phyloP scores from a whole-genome alignment of 257 asterid species.

The Gentiana dahurica region DNA sequence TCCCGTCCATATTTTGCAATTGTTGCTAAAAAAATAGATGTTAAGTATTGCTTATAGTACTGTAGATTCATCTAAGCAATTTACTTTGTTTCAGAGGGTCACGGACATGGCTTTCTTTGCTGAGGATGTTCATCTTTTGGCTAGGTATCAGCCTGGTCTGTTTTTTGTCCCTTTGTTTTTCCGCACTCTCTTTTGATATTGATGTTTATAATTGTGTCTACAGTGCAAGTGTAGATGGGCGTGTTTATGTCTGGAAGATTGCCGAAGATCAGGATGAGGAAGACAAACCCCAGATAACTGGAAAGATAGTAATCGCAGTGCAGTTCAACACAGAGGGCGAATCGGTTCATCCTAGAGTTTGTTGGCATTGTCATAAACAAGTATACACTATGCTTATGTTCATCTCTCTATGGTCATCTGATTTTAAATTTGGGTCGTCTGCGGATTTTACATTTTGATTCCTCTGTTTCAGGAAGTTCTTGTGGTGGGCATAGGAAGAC shows the following conservation, averaged over 20 bases:
- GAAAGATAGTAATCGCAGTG: slow-evolving; percentile 62
- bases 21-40: too few species aligned
- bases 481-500: slow-evolving; percentile 80
- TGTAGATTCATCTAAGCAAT: slow-evolving; percentile 1
- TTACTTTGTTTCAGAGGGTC: slow-evolving; percentile 57
- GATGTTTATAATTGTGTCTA: slow-evolving; percentile 13
- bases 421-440: slow-evolving; percentile 1
- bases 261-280: slow-evolving; percentile 94
- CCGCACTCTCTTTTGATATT: slow-evolving; percentile 6
- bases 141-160: slow-evolving; percentile 45
- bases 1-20: too few species aligned
- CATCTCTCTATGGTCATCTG: neutral
- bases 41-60: too few species aligned
- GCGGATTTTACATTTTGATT: slow-evolving; percentile 5
- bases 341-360: slow-evolving; percentile 86
- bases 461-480: slow-evolving; percentile 66
- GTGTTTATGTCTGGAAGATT: slow-evolving; percentile 90
- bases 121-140: slow-evolving; percentile 95
- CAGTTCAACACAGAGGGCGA: slow-evolving; percentile 82
- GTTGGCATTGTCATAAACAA: slow-evolving; percentile 99
- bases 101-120: slow-evolving; percentile 99
- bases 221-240: slow-evolving; percentile 98
- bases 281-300: slow-evolving; percentile 85
- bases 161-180: slow-evolving; percentile 7
- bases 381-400: slow-evolving; percentile 25